Percentiles rank a stretch among this genome's conserved stretches.
These are phyloP conservation scores for Climacium dendroides DNA, from an alignment of 225 moss, liverwort and hornwort species.

Conservation along the genomic window DNA sequence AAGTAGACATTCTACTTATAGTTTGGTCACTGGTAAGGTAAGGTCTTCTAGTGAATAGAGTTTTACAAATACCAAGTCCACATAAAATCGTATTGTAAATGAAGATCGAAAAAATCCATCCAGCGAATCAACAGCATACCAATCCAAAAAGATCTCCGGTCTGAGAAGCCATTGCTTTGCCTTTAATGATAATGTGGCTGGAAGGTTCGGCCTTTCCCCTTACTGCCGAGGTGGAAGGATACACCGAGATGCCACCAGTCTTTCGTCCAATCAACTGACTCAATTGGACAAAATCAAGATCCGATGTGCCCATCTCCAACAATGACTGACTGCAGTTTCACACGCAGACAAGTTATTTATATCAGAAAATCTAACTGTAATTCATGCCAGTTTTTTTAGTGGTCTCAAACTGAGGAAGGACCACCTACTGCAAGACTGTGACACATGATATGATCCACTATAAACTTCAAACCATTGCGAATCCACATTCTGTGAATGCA, in stretches of 20 bases:
- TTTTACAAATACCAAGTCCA: background rate
- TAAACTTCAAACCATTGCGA: background rate
- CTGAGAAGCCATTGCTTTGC: conserved; percentile 90
- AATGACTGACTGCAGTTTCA: conserved; percentile 68
- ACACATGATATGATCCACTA: background rate
- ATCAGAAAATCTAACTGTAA: background rate
- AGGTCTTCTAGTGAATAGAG: background rate
- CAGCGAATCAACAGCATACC: conserved; percentile 12
- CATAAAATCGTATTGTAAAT: background rate
- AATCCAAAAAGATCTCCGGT: conserved; percentile 73
- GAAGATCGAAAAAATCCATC: background rate
- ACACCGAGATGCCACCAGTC: conserved; percentile 95
- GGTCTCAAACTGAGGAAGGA: background rate
- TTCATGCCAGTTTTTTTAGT: background rate
- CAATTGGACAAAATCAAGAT: conserved; percentile 85
- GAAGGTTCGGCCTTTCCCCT: conserved; percentile 58
- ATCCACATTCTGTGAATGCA: background rate
- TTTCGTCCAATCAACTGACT: conserved; percentile 99
- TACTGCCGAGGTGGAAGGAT: conserved; percentile 71
- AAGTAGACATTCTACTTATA: background rate
- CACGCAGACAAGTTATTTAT: background rate
- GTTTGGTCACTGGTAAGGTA: background rate
- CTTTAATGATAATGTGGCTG: conserved; percentile 72
- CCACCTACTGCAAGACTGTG: background rate
- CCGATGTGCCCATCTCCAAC: conserved; percentile 95